These are phyloP conservation scores for Ustanciosporium gigantosporum DNA, from an alignment of 1,284 basidiomycete genomes.

Conservation along the genomic window DNA sequence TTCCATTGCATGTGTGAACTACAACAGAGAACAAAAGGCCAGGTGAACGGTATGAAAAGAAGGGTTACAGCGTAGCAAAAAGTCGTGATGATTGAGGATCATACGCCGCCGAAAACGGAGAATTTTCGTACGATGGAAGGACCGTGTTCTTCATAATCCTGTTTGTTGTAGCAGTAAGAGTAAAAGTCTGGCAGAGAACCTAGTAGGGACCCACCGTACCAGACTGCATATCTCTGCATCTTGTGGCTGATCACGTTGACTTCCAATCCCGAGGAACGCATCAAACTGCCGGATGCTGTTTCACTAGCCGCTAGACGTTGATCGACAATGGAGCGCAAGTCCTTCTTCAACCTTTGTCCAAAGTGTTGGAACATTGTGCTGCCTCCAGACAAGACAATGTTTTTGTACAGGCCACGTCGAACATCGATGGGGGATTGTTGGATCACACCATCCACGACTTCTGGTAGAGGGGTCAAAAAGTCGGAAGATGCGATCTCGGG, in stretches of 20 bases:
- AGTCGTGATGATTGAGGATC: too few relatives aligned
- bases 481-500: constrained; percentile 98
- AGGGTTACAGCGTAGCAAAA: too few relatives aligned
- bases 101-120: constrained; percentile 52
- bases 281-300: constrained; percentile 73
- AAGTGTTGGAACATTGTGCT: constrained; percentile 99
- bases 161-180: constrained; percentile 94
- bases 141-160: constrained; percentile 95
- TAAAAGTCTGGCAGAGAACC: constrained; percentile 85
- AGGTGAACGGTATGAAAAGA: too few relatives aligned
- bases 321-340: constrained; percentile 91
- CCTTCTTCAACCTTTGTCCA: constrained; percentile 89
- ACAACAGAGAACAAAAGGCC: too few relatives aligned
- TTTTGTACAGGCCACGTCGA: constrained; percentile 91
- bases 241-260: constrained; percentile 92
- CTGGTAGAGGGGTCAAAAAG: constrained; percentile 93
- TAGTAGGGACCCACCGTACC: constrained; percentile 89
- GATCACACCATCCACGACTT: constrained; percentile 95
- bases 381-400: constrained; percentile 92
- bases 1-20: too few relatives aligned
- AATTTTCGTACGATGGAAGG: constrained; percentile 72
- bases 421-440: constrained; percentile 95
- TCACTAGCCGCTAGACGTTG: constrained; percentile 80
- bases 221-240: constrained; percentile 94
- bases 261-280: constrained; percentile 64